Conservation (phyloP, 768 basidiomycete genomes). For the Lyophyllum semitale region DNA sequence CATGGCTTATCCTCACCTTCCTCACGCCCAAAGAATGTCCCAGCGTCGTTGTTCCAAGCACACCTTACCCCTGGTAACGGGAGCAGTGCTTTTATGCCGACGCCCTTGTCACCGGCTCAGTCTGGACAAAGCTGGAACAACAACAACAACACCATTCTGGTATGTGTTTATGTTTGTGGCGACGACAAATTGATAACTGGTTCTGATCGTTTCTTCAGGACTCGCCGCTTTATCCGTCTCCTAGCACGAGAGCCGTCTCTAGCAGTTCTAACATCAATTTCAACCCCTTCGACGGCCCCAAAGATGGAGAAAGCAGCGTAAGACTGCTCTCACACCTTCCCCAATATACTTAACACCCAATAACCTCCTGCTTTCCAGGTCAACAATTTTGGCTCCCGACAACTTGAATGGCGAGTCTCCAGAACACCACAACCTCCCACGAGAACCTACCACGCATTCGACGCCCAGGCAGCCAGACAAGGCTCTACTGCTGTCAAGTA, state of each 20-base stretch:
- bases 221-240: neutral
- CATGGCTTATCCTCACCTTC: neutral
- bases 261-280: neutral
- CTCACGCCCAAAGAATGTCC: slow-evolving; percentile 2
- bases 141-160: neutral
- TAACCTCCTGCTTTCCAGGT: neutral
- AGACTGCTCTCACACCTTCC: neutral
- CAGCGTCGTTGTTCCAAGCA: neutral
- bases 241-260: neutral
- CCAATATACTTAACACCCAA: neutral
- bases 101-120: neutral
- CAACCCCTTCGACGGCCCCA: neutral
- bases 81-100: neutral
- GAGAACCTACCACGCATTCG: neutral
- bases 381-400: neutral
- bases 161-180: neutral
- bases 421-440: neutral
- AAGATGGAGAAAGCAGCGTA: neutral
- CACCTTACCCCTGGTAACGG: neutral
- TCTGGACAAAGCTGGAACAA: neutral
- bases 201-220: neutral
- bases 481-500: slow-evolving; percentile 7
- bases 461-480: slow-evolving; percentile 6
- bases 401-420: neutral
- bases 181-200: neutral